phyloP scores from a whole-genome alignment of 73 alveolate species.

The Symbiodinium pilosum region DNA sequence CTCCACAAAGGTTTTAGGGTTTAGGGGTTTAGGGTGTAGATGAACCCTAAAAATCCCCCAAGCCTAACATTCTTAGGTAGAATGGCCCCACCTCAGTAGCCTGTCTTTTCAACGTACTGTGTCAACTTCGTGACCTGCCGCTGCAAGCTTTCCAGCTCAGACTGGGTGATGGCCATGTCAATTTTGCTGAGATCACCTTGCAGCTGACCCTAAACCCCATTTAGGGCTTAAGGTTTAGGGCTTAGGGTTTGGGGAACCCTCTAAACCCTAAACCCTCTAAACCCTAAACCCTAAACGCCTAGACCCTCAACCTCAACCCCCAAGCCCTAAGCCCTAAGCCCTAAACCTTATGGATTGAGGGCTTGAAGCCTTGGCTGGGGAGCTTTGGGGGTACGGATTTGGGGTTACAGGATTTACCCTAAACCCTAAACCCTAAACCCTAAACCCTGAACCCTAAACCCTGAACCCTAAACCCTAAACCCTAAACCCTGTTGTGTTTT shows the following conservation, averaged over 20 bases:
- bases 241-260: neutral
- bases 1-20: too few species aligned
- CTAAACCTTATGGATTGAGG: neutral
- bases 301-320: too few species aligned
- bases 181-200: neutral
- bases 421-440: neutral
- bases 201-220: too few species aligned
- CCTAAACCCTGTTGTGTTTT: too few species aligned
- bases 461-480: neutral
- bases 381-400: neutral
- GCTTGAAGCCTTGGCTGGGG: neutral
- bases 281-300: too few species aligned
- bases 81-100: too few species aligned
- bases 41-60: too few species aligned
- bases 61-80: too few species aligned
- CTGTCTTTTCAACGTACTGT: neutral
- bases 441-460: neutral
- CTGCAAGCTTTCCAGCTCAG: neutral
- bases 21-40: too few species aligned
- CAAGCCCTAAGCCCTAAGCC: too few species aligned
- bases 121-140: neutral
- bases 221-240: neutral
- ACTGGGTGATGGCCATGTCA: neutral
- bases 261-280: too few species aligned
- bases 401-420: neutral